These are phyloP conservation scores for Neonothopanus nambi DNA, from an alignment of 1,284 basidiomycete genomes.

Conservation along the genomic window DNA sequence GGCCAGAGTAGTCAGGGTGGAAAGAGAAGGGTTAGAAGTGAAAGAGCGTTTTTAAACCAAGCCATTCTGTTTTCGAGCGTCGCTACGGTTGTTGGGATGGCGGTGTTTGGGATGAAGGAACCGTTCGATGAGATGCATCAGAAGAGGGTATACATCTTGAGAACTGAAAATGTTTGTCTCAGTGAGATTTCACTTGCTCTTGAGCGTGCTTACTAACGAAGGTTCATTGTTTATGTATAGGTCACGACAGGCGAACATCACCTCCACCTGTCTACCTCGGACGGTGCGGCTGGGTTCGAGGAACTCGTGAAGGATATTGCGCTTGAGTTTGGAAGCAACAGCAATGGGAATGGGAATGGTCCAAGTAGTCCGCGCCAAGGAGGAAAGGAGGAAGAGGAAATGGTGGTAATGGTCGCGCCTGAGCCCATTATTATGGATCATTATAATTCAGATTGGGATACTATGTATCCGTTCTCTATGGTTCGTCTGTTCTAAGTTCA, in stretches of 20 bases:
- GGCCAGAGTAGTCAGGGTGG: no score
- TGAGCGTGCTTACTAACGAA: no score
- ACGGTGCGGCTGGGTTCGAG: constrained; percentile 78
- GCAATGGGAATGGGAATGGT: not conserved
- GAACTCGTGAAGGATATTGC: constrained; percentile 65
- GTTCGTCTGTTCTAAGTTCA: constrained; percentile 42
- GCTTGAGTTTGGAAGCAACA: constrained; percentile 61
- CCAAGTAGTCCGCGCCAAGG: not conserved
- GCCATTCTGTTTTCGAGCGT: constrained; percentile 47
- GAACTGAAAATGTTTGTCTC: constrained; percentile 80
- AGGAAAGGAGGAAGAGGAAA: not conserved
- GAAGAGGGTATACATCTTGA: constrained; percentile 84
- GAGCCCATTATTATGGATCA: constrained; percentile 61
- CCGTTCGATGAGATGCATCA: constrained; percentile 89
- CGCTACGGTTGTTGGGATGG: constrained; percentile 51
- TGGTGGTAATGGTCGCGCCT: constrained; percentile 21
- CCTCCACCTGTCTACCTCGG: constrained; percentile 83
- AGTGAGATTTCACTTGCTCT: no score
- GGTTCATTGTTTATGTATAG: no score
- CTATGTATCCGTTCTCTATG: constrained; percentile 83
- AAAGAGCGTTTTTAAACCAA: not conserved
- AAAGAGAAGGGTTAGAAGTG: not conserved
- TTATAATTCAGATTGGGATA: constrained; percentile 82
- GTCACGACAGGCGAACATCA: constrained; percentile 73
- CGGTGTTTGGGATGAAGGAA: constrained; percentile 60